Percentiles rank a stretch among this genome's conserved stretches.
Evolutionary conservation across 2,329 filamentous ascomycete genomes (phyloP).

Genomic region (Cladosporium sp.): DNA sequence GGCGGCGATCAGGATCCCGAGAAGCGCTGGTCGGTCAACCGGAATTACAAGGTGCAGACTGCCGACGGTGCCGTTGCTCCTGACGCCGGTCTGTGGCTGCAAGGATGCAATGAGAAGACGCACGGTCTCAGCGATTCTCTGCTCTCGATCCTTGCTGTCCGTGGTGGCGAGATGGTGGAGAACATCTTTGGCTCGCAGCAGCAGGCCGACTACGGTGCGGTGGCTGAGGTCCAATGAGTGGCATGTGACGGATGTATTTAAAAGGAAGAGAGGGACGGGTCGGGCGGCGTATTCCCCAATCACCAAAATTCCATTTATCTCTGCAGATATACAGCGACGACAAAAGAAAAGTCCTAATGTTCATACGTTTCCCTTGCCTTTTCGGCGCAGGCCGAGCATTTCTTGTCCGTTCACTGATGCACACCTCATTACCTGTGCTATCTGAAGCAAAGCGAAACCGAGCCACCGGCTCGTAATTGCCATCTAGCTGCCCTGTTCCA

Average conservation of each 20-base stretch:
- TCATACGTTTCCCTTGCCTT: not conserved
- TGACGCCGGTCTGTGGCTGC: slow-evolving; percentile 79
- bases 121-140: slow-evolving; percentile 62
- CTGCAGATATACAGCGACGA: not conserved
- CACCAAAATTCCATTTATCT: not conserved
- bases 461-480: no score
- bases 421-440: no score
- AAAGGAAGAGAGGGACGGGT: no score
- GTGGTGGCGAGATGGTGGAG: slow-evolving; percentile 34
- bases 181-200: slow-evolving; percentile 28
- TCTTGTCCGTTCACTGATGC: no score
- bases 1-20: slow-evolving; percentile 39
- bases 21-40: slow-evolving; percentile 54
- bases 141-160: slow-evolving; percentile 31
- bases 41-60: slow-evolving; percentile 76
- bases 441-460: no score
- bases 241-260: not conserved
- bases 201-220: not conserved
- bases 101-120: slow-evolving; percentile 87
- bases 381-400: no score
- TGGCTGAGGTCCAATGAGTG: not conserved
- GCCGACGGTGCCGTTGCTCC: slow-evolving; percentile 59
- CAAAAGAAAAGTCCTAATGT: not conserved
- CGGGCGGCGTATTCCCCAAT: no score
- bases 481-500: no score